phyloP scores from a whole-genome alignment of 768 basidiomycete genomes.

The Boletus rex-veris region DNA sequence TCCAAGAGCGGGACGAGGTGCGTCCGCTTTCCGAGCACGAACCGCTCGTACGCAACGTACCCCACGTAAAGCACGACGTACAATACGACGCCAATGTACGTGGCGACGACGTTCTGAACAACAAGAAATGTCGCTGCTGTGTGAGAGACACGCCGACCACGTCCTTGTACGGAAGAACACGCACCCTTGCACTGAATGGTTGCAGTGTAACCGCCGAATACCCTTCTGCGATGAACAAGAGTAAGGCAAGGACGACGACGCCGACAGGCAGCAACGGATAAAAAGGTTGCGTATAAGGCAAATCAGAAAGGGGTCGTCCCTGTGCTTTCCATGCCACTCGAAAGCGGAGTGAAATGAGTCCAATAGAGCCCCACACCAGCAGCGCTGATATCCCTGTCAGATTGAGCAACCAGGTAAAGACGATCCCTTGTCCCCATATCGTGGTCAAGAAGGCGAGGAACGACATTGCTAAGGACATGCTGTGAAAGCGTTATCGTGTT shows the following conservation, averaged over 20 bases:
- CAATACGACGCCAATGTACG: constrained; percentile 49
- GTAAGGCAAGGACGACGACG: constrained; percentile 45
- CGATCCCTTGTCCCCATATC: constrained; percentile 54
- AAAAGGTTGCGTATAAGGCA: constrained; percentile 57
- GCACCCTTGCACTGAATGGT: constrained; percentile 43
- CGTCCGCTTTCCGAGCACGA: constrained; percentile 23
- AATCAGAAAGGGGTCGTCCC: constrained; percentile 46
- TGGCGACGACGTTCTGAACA: constrained; percentile 50
- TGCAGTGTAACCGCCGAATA: constrained; percentile 45
- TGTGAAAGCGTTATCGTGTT: constrained; percentile 18
- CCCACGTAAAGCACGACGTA: constrained; percentile 46
- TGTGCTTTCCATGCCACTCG: constrained; percentile 56
- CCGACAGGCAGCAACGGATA: constrained; percentile 50
- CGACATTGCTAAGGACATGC: constrained; percentile 46
- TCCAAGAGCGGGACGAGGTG: constrained; percentile 42
- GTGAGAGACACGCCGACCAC: too few relatives aligned
- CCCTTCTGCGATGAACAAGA: constrained; percentile 56
- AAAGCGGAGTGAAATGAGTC: constrained; percentile 56
- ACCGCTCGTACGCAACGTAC: constrained; percentile 40
- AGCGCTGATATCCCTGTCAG: constrained; percentile 64
- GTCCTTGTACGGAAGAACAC: not conserved
- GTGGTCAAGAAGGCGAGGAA: constrained; percentile 54
- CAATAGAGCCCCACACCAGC: constrained; percentile 64
- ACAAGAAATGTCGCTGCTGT: too few relatives aligned
- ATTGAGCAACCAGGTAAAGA: constrained; percentile 59